Evolutionary conservation across 164 flowering plant genomes (phyloP).

Genomic region (Vitis vinifera): DNA sequence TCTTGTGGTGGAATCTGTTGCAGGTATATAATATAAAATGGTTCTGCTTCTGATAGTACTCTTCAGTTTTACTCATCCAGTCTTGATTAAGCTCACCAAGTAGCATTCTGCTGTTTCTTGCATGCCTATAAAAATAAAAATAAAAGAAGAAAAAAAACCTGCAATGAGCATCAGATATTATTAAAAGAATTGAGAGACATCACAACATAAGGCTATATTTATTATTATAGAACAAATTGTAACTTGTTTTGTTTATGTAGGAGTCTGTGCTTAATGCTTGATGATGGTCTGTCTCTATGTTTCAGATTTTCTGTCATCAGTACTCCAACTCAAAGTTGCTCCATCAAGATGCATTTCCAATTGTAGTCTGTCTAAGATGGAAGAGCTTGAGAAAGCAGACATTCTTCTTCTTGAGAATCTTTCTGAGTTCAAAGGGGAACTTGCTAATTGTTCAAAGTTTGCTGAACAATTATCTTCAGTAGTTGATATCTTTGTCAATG

Average conservation of each 20-base stretch:
- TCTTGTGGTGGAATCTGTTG: constrained; percentile 37
- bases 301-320: constrained; percentile 69
- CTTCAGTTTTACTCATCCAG: too few species aligned
- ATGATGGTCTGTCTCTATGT: constrained; percentile 8
- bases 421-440: constrained; percentile 54
- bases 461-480: constrained; percentile 54
- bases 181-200: neutral
- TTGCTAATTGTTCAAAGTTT: constrained; percentile 60
- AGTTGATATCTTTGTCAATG: constrained; percentile 89
- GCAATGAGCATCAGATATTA: too few species aligned
- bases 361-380: constrained; percentile 19
- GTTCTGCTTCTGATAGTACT: neutral
- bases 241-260: neutral
- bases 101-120: neutral
- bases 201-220: neutral
- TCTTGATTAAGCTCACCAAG: too few species aligned
- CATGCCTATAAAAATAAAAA: neutral
- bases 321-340: constrained; percentile 55
- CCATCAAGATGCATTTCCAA: constrained; percentile 34
- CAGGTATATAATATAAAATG: constrained; percentile 42
- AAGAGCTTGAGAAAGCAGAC: constrained; percentile 29
- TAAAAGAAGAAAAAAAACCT: neutral
- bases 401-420: constrained; percentile 71
- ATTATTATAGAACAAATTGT: neutral
- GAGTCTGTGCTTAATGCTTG: constrained; percentile 13